These are phyloP conservation scores for Brettanomyces bruxellensis DNA, from an alignment of 805 yeast genomes.

Conservation along the genomic window DNA sequence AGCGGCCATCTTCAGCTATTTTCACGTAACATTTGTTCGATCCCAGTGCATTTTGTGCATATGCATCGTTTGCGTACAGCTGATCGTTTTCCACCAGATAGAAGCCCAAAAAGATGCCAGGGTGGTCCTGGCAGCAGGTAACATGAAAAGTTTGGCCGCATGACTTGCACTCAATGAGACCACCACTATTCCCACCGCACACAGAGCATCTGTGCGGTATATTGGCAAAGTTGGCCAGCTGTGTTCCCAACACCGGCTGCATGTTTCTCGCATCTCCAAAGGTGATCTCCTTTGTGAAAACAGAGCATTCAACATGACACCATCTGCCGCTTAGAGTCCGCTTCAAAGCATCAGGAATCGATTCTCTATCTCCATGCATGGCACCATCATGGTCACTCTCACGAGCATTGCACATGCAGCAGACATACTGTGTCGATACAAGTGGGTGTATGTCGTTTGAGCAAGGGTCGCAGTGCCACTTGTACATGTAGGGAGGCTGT, in stretches of 20 bases:
- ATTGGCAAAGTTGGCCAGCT: slow-evolving; percentile 23
- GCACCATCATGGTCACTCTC: slow-evolving; percentile 40
- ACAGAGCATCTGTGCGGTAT: slow-evolving; percentile 31
- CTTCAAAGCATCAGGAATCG: slow-evolving; percentile 57
- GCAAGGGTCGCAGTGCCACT: slow-evolving; percentile 81
- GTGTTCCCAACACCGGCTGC: slow-evolving; percentile 40
- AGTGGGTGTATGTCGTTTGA: slow-evolving; percentile 58
- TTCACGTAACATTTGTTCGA: not conserved
- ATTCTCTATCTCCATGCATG: slow-evolving; percentile 30
- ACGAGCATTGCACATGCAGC: slow-evolving; percentile 55
- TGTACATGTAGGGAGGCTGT: slow-evolving; percentile 17
- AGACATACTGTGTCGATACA: slow-evolving; percentile 46
- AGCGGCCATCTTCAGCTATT: slow-evolving; percentile 7
- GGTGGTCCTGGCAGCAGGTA: slow-evolving; percentile 49
- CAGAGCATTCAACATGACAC: slow-evolving; percentile 71
- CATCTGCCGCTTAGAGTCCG: slow-evolving; percentile 61
- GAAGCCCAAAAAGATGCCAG: slow-evolving; percentile 46
- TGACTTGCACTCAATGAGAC: slow-evolving; percentile 35
- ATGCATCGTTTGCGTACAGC: no score
- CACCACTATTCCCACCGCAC: slow-evolving; percentile 41
- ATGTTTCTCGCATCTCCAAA: slow-evolving; percentile 33
- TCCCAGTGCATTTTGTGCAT: slow-evolving; percentile 8
- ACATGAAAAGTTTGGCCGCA: slow-evolving; percentile 38
- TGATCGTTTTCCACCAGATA: slow-evolving; percentile 20
- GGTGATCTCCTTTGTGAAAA: slow-evolving; percentile 38